A percentile compares a stretch with the other conserved stretches of the same genome.
phyloP scores from a whole-genome alignment of 176 grass and related monocot species.

The Otatea glauca region DNA sequence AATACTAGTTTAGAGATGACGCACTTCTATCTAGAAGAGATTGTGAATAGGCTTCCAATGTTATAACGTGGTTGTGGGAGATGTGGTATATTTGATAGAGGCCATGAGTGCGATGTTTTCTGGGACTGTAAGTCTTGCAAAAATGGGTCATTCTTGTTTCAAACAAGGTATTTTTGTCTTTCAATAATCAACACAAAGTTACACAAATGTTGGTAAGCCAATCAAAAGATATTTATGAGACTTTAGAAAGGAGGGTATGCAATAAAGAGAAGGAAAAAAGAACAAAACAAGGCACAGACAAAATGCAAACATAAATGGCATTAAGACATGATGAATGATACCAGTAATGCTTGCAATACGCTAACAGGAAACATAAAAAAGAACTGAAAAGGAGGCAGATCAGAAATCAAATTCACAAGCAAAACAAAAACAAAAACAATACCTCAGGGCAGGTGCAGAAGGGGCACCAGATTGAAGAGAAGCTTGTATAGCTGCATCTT shows the following conservation, averaged over 20 bases:
- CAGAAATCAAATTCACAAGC: neutral
- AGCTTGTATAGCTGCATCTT: conserved; percentile 77
- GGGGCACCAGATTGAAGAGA: conserved; percentile 79
- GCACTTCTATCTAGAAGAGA: neutral
- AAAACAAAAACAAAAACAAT: conserved; percentile 22
- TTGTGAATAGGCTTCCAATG: conserved; percentile 17
- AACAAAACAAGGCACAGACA: conserved; percentile 23
- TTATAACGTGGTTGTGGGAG: neutral
- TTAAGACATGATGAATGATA: conserved; percentile 14
- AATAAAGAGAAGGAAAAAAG: neutral
- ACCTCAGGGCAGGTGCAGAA: conserved; percentile 67
- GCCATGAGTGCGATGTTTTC: neutral
- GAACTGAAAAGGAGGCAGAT: conserved; percentile 33
- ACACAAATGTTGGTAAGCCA: neutral
- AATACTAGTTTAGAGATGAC: neutral
- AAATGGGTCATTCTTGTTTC: neutral
- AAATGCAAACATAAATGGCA: conserved; percentile 17
- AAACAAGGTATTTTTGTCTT: neutral
- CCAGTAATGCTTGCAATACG: conserved; percentile 32
- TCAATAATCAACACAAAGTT: neutral
- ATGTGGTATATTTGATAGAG: neutral
- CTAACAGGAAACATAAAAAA: conserved; percentile 34
- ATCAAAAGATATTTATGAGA: conserved; percentile 13
- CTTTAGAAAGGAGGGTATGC: neutral
- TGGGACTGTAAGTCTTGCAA: neutral